phyloP scores from a whole-genome alignment of 2,329 filamentous ascomycete genomes.

The Penicillium sp. region DNA sequence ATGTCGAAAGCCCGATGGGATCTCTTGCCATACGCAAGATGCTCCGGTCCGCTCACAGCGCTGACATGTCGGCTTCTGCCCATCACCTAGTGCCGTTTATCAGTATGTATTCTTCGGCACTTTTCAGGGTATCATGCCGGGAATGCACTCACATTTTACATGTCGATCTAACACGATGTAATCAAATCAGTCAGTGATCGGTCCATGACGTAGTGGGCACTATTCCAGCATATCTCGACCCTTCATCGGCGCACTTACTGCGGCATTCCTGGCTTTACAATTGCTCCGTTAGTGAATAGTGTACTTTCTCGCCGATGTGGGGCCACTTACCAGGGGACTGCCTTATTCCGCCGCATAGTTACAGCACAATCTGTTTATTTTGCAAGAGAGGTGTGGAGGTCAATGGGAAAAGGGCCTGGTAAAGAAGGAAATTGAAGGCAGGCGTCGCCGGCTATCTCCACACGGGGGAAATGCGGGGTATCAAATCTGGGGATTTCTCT shows the following conservation, averaged over 20 bases:
- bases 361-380: background rate
- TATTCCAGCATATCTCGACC: background rate
- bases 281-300: conserved; percentile 14
- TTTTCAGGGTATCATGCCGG: background rate
- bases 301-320: conserved; percentile 3
- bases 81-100: conserved; percentile 20
- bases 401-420: background rate
- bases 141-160: conserved; percentile 26
- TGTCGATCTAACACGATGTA: conserved; percentile 18
- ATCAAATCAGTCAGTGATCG: background rate
- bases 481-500: conserved; percentile 13
- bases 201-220: background rate
- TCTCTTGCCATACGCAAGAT: conserved; percentile 25
- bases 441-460: conserved; percentile 21
- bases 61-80: conserved; percentile 23
- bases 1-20: conserved; percentile 37
- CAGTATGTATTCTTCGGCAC: background rate
- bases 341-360: conserved; percentile 25
- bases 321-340: conserved; percentile 26
- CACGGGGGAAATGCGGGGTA: conserved; percentile 14
- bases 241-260: conserved; percentile 18
- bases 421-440: conserved; percentile 22
- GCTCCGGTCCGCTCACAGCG: conserved; percentile 24
- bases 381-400: background rate
- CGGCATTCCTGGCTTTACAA: conserved; percentile 28